Evolutionary conservation across 2,329 filamentous ascomycete genomes (phyloP).

Genomic region (Ascochyta clinopodiicola): DNA sequence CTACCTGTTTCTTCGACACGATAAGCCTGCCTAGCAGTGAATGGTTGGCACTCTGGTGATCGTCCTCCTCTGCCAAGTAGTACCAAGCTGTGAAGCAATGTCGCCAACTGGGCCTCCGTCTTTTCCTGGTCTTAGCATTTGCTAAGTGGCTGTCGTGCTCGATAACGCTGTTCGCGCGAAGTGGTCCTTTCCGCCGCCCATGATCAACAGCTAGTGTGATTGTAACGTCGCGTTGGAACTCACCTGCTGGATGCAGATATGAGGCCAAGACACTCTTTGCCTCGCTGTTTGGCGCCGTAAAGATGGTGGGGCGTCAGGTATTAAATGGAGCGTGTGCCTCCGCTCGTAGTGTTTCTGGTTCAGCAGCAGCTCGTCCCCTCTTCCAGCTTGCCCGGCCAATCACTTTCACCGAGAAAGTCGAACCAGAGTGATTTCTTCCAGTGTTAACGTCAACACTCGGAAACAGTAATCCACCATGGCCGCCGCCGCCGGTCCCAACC

Average conservation of each 20-base stretch:
- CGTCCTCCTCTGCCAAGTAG: conserved; percentile 31
- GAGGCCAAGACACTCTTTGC: conserved; percentile 26
- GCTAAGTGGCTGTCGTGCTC: conserved; percentile 25
- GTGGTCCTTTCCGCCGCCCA: conserved; percentile 13
- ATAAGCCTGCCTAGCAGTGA: conserved; percentile 21
- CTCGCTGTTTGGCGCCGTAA: conserved; percentile 18
- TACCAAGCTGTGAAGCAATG: conserved; percentile 40
- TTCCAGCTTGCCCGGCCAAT: conserved; percentile 17
- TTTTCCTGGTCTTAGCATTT: conserved; percentile 29
- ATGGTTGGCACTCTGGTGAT: conserved; percentile 22
- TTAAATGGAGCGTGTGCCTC: conserved; percentile 22
- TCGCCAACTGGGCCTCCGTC: conserved; percentile 27
- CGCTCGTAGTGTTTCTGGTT: conserved; percentile 7
- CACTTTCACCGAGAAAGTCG: conserved; percentile 11
- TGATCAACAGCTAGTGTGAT: conserved; percentile 29
- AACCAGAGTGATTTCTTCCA: conserved; percentile 10
- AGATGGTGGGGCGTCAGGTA: conserved; percentile 15
- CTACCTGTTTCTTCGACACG: conserved; percentile 10
- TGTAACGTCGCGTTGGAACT: conserved; percentile 33
- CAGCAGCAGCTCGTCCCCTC: conserved; percentile 23
- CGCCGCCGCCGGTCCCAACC: conserved; percentile 39
- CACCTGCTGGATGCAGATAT: conserved; percentile 42
- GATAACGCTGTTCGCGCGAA: conserved; percentile 29
- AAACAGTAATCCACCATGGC: conserved; percentile 35
- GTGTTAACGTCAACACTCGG: conserved; percentile 19